Conservation (phyloP, 148 eudicot genomes). For the Diospyros lotus region DNA sequence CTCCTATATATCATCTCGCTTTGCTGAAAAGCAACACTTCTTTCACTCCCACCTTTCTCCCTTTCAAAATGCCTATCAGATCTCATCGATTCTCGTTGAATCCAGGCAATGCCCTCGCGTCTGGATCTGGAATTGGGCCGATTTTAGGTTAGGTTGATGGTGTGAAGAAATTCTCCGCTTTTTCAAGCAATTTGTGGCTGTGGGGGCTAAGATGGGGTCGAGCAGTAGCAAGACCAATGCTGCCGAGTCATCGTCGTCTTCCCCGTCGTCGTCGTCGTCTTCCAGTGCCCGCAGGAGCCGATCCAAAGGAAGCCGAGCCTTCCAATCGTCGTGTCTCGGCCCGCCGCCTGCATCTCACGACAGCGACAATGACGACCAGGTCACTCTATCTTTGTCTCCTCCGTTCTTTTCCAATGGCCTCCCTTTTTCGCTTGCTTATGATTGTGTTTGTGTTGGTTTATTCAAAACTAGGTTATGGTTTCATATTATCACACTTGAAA, state of each 20-base stretch:
- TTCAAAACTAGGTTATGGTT: too few species aligned
- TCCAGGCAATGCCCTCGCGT: background rate
- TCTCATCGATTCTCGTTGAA: background rate
- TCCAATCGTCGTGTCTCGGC: conserved; percentile 54
- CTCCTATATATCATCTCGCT: background rate
- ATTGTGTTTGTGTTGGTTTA: background rate
- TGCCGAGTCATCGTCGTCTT: conserved; percentile 18
- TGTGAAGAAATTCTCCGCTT: background rate
- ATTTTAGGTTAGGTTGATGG: background rate
- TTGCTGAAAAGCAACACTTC: conserved; percentile 5
- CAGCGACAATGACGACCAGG: conserved; percentile 44
- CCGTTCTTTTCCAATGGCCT: background rate
- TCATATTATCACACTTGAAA: background rate
- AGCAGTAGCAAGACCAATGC: conserved; percentile 52
- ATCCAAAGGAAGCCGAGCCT: conserved; percentile 29
- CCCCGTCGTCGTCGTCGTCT: conserved; percentile 25
- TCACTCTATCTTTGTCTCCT: conserved; percentile 7
- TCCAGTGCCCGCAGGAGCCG: conserved; percentile 27
- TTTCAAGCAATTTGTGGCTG: background rate
- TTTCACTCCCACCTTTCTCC: background rate
- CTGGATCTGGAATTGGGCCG: conserved; percentile 5
- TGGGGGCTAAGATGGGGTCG: conserved; percentile 52
- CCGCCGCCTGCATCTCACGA: conserved; percentile 39
- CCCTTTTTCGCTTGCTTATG: background rate
- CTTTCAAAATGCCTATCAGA: background rate